Percentiles rank a stretch among this genome's conserved stretches.
Evolutionary conservation across 805 yeast species (phyloP).

Genomic region (Candida insectalens): DNA sequence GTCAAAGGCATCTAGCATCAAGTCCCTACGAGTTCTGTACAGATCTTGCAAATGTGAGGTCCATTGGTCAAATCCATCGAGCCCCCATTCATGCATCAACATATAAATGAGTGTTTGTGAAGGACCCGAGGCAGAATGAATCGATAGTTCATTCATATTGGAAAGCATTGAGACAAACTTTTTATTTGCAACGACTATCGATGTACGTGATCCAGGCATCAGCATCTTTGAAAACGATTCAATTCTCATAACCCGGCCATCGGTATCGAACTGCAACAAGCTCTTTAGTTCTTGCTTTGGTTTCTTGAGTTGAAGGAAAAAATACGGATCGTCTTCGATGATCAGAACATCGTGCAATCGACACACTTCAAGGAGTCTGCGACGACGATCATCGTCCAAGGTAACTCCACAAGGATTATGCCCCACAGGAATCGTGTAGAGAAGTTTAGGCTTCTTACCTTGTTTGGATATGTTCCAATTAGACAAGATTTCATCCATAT

Average conservation of each 20-base stretch:
- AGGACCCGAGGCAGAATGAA: conserved; percentile 72
- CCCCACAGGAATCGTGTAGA: conserved; percentile 71
- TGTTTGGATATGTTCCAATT: conserved; percentile 43
- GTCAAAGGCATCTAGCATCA: conserved; percentile 41
- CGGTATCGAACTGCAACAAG: conserved; percentile 58
- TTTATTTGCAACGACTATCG: conserved; percentile 64
- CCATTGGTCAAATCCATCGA: conserved; percentile 64
- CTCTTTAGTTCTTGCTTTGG: conserved; percentile 44
- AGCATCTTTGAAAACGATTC: conserved; percentile 74
- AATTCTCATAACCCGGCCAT: conserved; percentile 71
- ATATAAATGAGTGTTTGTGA: conserved; percentile 53
- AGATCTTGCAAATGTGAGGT: conserved; percentile 48
- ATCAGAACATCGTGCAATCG: conserved; percentile 61
- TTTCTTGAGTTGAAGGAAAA: conserved; percentile 52
- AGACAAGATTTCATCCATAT: conserved; percentile 48
- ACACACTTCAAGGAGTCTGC: conserved; percentile 47
- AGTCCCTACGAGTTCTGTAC: conserved; percentile 57
- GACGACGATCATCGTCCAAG: conserved; percentile 47
- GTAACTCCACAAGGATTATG: conserved; percentile 82
- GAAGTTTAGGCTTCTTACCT: conserved; percentile 39
- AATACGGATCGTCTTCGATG: conserved; percentile 83
- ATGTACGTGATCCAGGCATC: conserved; percentile 70
- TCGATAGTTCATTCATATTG: conserved; percentile 57
- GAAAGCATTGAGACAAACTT: conserved; percentile 39
- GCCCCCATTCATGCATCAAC: conserved; percentile 49